Conservation (phyloP, 2,329 filamentous ascomycete species). For the Clarireedia homoeocarpa region DNA sequence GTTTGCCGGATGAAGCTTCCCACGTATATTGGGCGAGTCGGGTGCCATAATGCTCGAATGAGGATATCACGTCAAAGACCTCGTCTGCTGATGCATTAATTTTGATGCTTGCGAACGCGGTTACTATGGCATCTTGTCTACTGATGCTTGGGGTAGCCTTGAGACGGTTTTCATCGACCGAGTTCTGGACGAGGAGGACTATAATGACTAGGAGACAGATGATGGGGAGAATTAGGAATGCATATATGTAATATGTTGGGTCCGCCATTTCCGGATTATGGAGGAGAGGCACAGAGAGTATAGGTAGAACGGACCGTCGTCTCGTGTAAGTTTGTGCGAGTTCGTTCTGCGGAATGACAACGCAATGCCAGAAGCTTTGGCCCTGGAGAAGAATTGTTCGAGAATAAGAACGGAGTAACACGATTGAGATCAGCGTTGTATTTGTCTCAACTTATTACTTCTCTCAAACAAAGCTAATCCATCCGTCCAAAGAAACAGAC, state of each 20-base stretch:
- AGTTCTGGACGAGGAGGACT: slow-evolving; percentile 10
- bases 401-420: too few relatives aligned
- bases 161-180: slow-evolving; percentile 6
- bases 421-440: too few relatives aligned
- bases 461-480: too few relatives aligned
- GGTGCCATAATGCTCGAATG: slow-evolving; percentile 14
- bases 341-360: not conserved
- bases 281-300: too few relatives aligned
- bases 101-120: slow-evolving; percentile 13
- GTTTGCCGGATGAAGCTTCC: slow-evolving; percentile 10
- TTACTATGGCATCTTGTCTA: slow-evolving; percentile 11
- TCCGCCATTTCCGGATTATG: not conserved
- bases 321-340: not conserved
- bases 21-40: slow-evolving; percentile 15
- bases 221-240: not conserved
- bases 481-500: too few relatives aligned
- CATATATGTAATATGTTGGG: not conserved
- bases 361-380: too few relatives aligned
- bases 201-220: slow-evolving; percentile 10
- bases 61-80: slow-evolving; percentile 13
- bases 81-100: slow-evolving; percentile 18
- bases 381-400: too few relatives aligned
- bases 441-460: too few relatives aligned
- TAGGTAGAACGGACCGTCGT: too few relatives aligned
- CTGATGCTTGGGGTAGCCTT: slow-evolving; percentile 14